Evolutionary conservation across 148 eudicot species (phyloP).

Genomic region (Rhododendron ferrugineum): DNA sequence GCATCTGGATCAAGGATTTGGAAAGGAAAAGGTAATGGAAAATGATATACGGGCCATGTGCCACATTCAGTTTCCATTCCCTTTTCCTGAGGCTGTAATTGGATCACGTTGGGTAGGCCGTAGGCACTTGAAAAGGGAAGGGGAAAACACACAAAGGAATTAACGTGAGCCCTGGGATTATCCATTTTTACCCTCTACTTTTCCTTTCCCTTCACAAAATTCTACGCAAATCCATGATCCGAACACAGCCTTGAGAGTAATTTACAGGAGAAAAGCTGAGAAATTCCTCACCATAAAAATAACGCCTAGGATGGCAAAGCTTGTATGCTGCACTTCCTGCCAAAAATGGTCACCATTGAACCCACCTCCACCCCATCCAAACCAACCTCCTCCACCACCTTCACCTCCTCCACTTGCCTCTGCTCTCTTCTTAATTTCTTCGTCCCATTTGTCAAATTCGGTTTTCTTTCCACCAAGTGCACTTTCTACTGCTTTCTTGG

Average conservation of each 20-base stretch:
- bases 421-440: conserved; percentile 71
- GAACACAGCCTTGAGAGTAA: neutral
- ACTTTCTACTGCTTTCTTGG: conserved; percentile 82
- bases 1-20: neutral
- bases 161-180: neutral
- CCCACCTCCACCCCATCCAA: conserved; percentile 67
- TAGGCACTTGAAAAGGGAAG: neutral
- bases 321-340: conserved; percentile 76
- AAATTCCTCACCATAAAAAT: conserved; percentile 42
- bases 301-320: conserved; percentile 58
- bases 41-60: neutral
- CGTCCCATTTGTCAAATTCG: conserved; percentile 78
- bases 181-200: neutral
- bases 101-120: neutral
- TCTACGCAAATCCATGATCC: neutral
- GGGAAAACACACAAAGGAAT: neutral
- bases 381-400: conserved; percentile 83
- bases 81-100: neutral
- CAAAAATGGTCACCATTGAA: conserved; percentile 67
- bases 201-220: neutral
- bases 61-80: neutral
- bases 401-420: conserved; percentile 65
- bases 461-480: conserved; percentile 79
- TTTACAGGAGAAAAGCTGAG: neutral
- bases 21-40: neutral